A percentile compares a stretch with the other conserved stretches of the same genome.
Evolutionary conservation across 345 rosid genomes (phyloP).

Genomic region (Pugionium dolabratum): DNA sequence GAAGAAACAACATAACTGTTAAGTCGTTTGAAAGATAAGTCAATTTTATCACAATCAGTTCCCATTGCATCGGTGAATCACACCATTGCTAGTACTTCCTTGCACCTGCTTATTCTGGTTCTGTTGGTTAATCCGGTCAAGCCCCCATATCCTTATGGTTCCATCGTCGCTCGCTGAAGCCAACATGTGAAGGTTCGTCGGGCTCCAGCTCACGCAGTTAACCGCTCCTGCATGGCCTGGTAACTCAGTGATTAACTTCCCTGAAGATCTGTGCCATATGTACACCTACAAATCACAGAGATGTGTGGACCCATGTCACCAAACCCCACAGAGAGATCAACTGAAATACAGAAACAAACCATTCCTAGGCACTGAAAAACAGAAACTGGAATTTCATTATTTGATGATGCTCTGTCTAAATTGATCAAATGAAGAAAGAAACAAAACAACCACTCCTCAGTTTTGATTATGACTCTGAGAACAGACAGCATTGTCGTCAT

Average conservation of each 20-base stretch:
- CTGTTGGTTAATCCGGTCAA: conserved; percentile 45
- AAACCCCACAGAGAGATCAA: background rate
- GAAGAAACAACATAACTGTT: conserved; percentile 39
- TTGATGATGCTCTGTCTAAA: background rate
- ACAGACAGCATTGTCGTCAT: no score
- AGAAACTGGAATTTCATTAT: background rate
- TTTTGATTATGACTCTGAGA: no score
- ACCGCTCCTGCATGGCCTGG: conserved; percentile 76
- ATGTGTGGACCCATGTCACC: conserved; percentile 12
- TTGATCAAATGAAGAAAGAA: conserved; percentile 11
- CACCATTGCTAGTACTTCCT: conserved; percentile 39
- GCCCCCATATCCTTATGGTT: conserved; percentile 74
- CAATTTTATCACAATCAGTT: conserved; percentile 24
- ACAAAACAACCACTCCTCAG: background rate
- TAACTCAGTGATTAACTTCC: conserved; percentile 47
- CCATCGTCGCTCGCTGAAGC: conserved; percentile 76
- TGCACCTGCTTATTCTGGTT: conserved; percentile 37
- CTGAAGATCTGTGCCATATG: conserved; percentile 64
- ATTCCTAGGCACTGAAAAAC: background rate
- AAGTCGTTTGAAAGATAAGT: background rate
- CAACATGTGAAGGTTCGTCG: conserved; percentile 63
- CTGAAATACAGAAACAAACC: conserved; percentile 3
- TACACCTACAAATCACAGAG: conserved; percentile 51
- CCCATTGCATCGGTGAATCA: conserved; percentile 42
- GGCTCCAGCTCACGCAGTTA: conserved; percentile 79